Evolutionary conservation across 768 basidiomycete genomes (phyloP).

Genomic region (Mycena filopes): DNA sequence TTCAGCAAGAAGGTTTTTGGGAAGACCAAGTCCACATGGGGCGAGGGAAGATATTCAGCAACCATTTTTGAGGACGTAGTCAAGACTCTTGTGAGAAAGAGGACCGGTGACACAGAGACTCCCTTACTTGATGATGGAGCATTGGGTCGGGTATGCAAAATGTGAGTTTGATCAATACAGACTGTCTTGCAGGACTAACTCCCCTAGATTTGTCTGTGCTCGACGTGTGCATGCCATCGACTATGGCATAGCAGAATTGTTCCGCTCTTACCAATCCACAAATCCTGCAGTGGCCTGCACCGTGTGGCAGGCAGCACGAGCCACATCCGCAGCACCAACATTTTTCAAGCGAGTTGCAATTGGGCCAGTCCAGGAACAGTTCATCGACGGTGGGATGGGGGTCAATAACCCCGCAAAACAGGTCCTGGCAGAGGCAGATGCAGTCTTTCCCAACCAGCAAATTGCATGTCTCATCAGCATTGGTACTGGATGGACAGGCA

Average conservation of each 20-base stretch:
- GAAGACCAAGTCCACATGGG: background rate
- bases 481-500: background rate
- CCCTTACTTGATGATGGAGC: background rate
- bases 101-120: background rate
- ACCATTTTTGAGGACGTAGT: background rate
- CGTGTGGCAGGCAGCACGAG: constrained; percentile 49
- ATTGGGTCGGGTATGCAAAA: no score
- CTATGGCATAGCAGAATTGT: background rate
- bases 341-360: constrained; percentile 42
- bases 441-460: background rate
- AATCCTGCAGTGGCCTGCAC: constrained; percentile 33
- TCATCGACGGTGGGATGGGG: constrained; percentile 1
- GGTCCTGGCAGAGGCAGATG: background rate
- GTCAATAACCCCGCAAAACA: background rate
- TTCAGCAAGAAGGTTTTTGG: background rate
- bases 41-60: background rate
- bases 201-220: background rate
- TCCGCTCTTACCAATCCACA: constrained; percentile 37
- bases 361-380: background rate
- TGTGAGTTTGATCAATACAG: no score
- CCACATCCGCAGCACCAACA: constrained; percentile 48
- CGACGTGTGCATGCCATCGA: background rate
- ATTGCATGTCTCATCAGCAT: background rate
- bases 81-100: background rate
- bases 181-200: no score